Conservation (phyloP, 805 yeast genomes). For the Tetrapisispora fleetii region DNA sequence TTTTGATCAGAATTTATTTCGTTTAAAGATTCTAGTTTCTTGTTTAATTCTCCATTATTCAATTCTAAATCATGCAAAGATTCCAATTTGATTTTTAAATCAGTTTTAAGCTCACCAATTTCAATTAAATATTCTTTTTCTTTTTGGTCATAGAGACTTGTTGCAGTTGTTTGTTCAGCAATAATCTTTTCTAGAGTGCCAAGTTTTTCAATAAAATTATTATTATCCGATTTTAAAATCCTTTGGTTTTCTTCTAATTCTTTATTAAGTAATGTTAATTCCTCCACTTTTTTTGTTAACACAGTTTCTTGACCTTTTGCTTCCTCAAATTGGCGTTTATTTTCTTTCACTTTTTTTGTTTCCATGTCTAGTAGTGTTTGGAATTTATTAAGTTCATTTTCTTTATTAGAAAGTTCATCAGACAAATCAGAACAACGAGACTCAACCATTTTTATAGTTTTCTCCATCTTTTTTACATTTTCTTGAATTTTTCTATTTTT, state of each 20-base stretch:
- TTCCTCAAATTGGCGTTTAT: constrained; percentile 37
- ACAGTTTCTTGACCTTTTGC: constrained; percentile 35
- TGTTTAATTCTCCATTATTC: constrained; percentile 32
- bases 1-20: constrained; percentile 24
- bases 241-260: constrained; percentile 23
- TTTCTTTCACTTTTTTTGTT: constrained; percentile 35
- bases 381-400: constrained; percentile 25
- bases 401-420: constrained; percentile 18
- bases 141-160: constrained; percentile 41
- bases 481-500: constrained; percentile 49
- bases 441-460: constrained; percentile 33
- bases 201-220: constrained; percentile 11
- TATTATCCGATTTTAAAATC: constrained; percentile 14
- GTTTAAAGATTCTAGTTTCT: constrained; percentile 43
- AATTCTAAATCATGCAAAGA: constrained; percentile 18
- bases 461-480: constrained; percentile 43
- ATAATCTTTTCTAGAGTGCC: constrained; percentile 13
- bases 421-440: constrained; percentile 24
- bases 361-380: constrained; percentile 32
- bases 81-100: constrained; percentile 11
- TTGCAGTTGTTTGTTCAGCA: constrained; percentile 14
- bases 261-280: constrained; percentile 12
- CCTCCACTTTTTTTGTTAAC: constrained; percentile 18
- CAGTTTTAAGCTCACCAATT: constrained; percentile 14
- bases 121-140: constrained; percentile 36